Base-by-base conservation (phyloP, 345 rosid genomes). In the Gossypium thurberi region DNA sequence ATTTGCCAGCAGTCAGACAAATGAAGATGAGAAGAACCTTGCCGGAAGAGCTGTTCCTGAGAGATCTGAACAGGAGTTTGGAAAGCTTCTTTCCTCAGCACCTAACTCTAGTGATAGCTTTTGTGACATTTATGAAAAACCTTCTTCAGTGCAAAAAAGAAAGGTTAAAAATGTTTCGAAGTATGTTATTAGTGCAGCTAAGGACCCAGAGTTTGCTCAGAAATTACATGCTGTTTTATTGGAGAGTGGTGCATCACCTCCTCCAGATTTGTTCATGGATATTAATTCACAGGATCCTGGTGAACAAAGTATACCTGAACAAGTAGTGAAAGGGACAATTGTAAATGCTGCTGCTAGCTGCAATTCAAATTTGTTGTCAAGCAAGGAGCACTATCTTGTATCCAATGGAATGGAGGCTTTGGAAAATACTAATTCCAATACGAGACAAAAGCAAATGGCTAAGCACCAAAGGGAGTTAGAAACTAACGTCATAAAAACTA, bases 201-300 rank as follows among this genome's bases (percentile, higher is more conserved):
- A 91, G 84, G 81, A 93, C 81, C 96, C 97, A 42, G 96, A 90
- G 58, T 91, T 93, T 80, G 96, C 98, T 10, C 92, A 88, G 86
- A 91, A 93, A 79, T 79, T 93, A 73, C 98, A 88, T 74, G 96
- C 96, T 62, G 92, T 93, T 78, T 83, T 90, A 84, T 82, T 85
- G 77, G 97, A 91, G 80, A 90, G 97, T 82, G 98, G 96, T 72
- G 94, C 94, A 75, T 83, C 98, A 37, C 98, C 92, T 75, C 96
- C 97, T 47, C 79, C 91, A 62, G 94, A 88, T 86, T 87, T 93
- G 82, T 91, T 91, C 82, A 71, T 75, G 53, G 89, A 86, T 81
- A 80, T 85, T 60, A 86, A 88, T 71, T 80, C 87, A 48, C 85
- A 75, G 48, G 88, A 85, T 66, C 53, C 79, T 73, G 79, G 76